Evolutionary conservation across 169 alveolate genomes (phyloP), one percentile per base, ranked within the genome.

Genomic region (Plasmodium berghei): DNA sequence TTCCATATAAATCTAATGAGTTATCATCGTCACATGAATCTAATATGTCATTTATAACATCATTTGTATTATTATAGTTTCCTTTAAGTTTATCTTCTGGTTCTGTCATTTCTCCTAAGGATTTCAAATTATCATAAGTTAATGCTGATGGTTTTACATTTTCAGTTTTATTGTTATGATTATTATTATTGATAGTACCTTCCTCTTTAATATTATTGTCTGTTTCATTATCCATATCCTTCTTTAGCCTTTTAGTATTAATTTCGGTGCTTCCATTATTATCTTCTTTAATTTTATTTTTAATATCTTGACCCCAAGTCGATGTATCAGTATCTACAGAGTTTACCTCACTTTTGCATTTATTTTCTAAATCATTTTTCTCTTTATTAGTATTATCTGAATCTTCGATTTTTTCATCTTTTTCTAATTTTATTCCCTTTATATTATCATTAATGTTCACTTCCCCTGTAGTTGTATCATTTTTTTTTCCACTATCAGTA

Each of bases 51-150:
- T 54, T 62, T 52, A 61, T 46, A 10, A 55, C 46, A 20, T 63
- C 42, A 49, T 77, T 77, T 58, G 48, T 18, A 6, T 46, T 4
- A 34, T 4, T 22, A 20, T 24, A 26, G 20, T 20, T 18, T 70
- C 52, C 80, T 18, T 22, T 49, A 12, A 48, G 49, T 18, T 52
- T 22, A 49, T 64, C 52, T 18, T 72, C 71, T 8, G 87, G 40
- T 63, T 56, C 89, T 42, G 49, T 40, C 75, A 34, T 34, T 34
- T 34, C 42, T 34, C 66, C 89, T 70, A 77, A 46, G 24, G 26
- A 63, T 40, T 77, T 77, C 34, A 77, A 58, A 40, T 77, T 77
- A 58, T 77, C 89, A 77, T 77, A 77, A 20, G 89, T 77, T 55
- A 77, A 70, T 77, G 63, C 89, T 34, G 89, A 66, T 34, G 42